Conservation (phyloP, 2,329 filamentous ascomycete genomes). For the Emydomyces testavorans region DNA sequence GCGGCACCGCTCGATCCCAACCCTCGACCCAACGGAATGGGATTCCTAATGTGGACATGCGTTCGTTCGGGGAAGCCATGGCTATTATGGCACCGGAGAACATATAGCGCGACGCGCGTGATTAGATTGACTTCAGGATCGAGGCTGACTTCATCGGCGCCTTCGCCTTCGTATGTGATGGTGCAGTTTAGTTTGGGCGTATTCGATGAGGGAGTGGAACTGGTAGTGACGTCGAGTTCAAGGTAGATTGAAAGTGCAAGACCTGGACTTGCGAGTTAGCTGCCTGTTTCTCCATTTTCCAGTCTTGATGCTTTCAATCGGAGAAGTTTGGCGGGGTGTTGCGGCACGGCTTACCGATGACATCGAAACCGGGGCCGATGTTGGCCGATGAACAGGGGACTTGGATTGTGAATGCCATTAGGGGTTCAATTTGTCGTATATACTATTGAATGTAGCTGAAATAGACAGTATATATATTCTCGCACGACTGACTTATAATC, state of each 20-base stretch:
- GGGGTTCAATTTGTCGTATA: slow-evolving; percentile 10
- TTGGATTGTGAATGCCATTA: slow-evolving; percentile 50
- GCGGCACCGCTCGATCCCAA: slow-evolving; percentile 92
- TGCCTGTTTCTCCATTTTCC: neutral
- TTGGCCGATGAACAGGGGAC: slow-evolving; percentile 94
- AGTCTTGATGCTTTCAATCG: neutral
- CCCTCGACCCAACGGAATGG: slow-evolving; percentile 83
- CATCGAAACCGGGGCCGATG: slow-evolving; percentile 95
- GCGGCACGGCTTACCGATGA: slow-evolving; percentile 47
- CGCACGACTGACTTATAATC: too few relatives aligned
- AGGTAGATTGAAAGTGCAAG: slow-evolving; percentile 90
- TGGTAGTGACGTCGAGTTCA: slow-evolving; percentile 69
- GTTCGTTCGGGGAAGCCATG: slow-evolving; percentile 74
- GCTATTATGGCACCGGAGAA: slow-evolving; percentile 82
- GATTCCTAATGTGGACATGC: slow-evolving; percentile 88
- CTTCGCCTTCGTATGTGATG: slow-evolving; percentile 79
- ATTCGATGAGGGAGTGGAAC: slow-evolving; percentile 40
- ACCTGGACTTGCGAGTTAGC: slow-evolving; percentile 35
- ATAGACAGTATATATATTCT: too few relatives aligned
- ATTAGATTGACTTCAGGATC: slow-evolving; percentile 82
- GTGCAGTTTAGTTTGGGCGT: slow-evolving; percentile 65
- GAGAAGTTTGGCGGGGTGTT: neutral
- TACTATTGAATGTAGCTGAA: neutral
- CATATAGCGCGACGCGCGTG: slow-evolving; percentile 86
- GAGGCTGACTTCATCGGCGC: slow-evolving; percentile 61